Base-by-base conservation (phyloP, 2,329 filamentous ascomycete species). In the Botrytis porri region DNA sequence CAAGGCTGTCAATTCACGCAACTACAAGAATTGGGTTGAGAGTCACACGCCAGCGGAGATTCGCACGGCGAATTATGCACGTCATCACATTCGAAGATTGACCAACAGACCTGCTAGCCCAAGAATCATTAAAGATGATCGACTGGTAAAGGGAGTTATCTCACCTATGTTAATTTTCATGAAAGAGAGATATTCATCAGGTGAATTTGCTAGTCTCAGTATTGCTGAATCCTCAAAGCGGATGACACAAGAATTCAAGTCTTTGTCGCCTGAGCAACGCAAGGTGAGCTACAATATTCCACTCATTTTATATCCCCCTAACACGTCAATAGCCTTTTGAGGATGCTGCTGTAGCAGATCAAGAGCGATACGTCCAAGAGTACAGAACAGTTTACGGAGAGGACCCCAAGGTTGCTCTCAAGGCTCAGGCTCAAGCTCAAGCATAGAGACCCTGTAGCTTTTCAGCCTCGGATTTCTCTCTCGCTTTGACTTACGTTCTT, bases 31-130 rank as follows among this genome's bases (percentile, higher is more conserved):
- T 73, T 92, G 88, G 88, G 80, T 92, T 32, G 80, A 85, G 45
- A 81, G 80, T 4, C 81, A 89, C 78, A 87, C 87, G 2, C 85
- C 88, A 16, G 82, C 87, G 8, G 80, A 90, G 78, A 91, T 92
- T 76, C 82, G 82, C 63, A 73, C 83, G 4, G 90, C 90, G 73
- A 92, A 92, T 79, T 78, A 76, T 18, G 90, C 90, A 18, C 87
- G 90, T 54, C 73, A 57, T 41, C 57, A 43, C 32, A 72, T 81
- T 45, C 76, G 72, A 77, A 76, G 57, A 76, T 70, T 59, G 62
- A 67, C 51, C 39, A 71, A 60, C 4, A 39, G 18, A 25, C 4
- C 35, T n/a, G 7, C 22, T 16, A 41, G 10, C 32, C 57, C 57
- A 18, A 18, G 57, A 75, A 65, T 69, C 10, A 84, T 92, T 70